These are phyloP conservation scores for Sporobolomyces roseus DNA, from an alignment of 768 basidiomycete genomes.

Conservation along the genomic window DNA sequence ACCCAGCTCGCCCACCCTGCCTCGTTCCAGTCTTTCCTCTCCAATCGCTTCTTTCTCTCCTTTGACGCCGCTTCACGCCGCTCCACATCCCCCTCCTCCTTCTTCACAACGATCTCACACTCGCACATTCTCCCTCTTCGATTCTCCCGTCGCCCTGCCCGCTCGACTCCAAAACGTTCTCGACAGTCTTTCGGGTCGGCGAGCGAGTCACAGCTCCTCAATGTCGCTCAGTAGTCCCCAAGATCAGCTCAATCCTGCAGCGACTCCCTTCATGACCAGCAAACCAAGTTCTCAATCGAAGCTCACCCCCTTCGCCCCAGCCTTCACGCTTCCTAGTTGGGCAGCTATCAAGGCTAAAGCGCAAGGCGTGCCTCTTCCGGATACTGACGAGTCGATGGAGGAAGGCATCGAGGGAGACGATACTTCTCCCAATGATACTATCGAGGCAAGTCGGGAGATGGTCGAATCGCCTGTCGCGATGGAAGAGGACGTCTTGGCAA, in stretches of 20 bases:
- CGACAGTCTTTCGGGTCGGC: constrained; percentile 15
- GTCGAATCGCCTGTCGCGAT: background rate
- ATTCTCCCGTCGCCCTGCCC: constrained; percentile 1
- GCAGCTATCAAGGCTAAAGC: background rate
- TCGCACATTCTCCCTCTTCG: constrained; percentile 28
- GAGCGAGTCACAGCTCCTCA: background rate
- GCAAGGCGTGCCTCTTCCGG: background rate
- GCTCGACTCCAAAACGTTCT: constrained; percentile 16
- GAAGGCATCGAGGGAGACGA: background rate
- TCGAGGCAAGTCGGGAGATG: background rate
- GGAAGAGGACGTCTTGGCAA: background rate
- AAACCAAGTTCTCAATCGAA: background rate
- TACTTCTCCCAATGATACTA: background rate
- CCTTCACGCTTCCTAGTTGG: constrained; percentile 15
- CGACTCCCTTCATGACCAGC: too few relatives aligned
- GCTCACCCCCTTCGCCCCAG: constrained; percentile 16
- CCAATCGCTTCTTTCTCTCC: background rate
- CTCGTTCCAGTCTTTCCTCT: too few relatives aligned
- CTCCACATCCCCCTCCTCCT: too few relatives aligned
- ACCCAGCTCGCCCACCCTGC: too few relatives aligned
- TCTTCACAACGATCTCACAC: constrained; percentile 1
- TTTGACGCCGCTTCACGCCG: too few relatives aligned
- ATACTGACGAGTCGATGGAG: background rate
- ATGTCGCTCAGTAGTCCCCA: background rate
- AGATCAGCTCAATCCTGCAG: too few relatives aligned